Conservation (phyloP, 1,284 basidiomycete species). For the Lentinus polychrous region DNA sequence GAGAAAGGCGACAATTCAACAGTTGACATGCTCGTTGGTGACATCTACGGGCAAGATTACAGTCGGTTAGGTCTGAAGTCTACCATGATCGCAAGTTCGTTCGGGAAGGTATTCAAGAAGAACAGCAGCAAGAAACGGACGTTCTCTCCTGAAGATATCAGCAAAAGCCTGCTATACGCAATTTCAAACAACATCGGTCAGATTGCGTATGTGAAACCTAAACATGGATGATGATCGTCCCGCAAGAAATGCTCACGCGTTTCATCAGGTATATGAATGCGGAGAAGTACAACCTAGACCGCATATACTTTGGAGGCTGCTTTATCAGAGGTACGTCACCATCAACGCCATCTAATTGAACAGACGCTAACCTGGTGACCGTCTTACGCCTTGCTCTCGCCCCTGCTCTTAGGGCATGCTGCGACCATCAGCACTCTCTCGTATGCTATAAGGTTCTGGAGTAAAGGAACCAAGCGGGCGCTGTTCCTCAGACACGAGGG, state of each 20-base stretch:
- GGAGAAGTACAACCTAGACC: constrained; percentile 95
- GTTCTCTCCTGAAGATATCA: constrained; percentile 93
- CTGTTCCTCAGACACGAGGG: constrained; percentile 98
- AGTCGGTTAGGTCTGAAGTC: constrained; percentile 93
- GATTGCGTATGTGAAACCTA: constrained; percentile 75
- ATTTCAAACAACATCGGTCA: constrained; percentile 99
- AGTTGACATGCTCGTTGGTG: constrained; percentile 99
- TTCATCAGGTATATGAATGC: constrained; percentile 96
- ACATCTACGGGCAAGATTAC: constrained; percentile 97
- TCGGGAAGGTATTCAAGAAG: constrained; percentile 98
- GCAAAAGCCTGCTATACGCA: constrained; percentile 89
- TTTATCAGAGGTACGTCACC: constrained; percentile 85
- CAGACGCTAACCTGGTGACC: background rate
- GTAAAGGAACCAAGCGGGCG: constrained; percentile 94
- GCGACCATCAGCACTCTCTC: constrained; percentile 97
- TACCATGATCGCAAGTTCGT: constrained; percentile 95
- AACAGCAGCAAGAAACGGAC: constrained; percentile 60
- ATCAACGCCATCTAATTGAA: background rate
- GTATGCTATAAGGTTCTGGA: constrained; percentile 99
- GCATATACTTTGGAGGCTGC: constrained; percentile 98
- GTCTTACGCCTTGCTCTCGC: too few relatives aligned
- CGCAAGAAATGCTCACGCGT: constrained; percentile 11
- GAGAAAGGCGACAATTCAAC: constrained; percentile 90
- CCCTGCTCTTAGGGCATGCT: constrained; percentile 66
- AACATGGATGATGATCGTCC: background rate